These are phyloP conservation scores for Boletus tylopilopsis DNA, from an alignment of 768 basidiomycete species.

Conservation along the genomic window DNA sequence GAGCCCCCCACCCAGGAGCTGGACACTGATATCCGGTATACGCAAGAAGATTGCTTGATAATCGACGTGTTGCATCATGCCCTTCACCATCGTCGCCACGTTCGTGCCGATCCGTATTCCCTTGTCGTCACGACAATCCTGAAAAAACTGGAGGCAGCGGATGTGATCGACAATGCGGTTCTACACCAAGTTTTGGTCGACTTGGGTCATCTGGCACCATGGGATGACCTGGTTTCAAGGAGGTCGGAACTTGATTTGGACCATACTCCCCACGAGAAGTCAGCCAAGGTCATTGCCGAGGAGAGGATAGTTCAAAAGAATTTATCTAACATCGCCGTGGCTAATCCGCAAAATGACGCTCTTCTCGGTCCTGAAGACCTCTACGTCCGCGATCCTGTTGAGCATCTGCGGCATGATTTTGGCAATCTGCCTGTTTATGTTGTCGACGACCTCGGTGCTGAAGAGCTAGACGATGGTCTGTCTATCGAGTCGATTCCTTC, in stretches of 20 bases:
- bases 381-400: conserved; percentile 58
- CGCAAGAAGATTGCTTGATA: conserved; percentile 50
- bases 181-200: conserved; percentile 55
- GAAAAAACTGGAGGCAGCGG: conserved; percentile 46
- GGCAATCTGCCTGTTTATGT: conserved; percentile 78
- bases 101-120: conserved; percentile 62
- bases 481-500: conserved; percentile 68
- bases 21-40: conserved; percentile 39
- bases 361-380: conserved; percentile 63
- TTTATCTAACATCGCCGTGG: conserved; percentile 8
- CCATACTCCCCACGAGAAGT: conserved; percentile 20
- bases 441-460: conserved; percentile 74
- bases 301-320: conserved; percentile 21
- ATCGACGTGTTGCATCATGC: conserved; percentile 56
- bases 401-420: conserved; percentile 80
- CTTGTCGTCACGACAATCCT: conserved; percentile 52
- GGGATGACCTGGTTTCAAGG: conserved; percentile 64
- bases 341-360: conserved; percentile 13
- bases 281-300: conserved; percentile 34
- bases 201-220: conserved; percentile 72
- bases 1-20: conserved; percentile 27
- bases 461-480: conserved; percentile 92
- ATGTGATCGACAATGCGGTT: conserved; percentile 21
- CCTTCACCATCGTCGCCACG: conserved; percentile 42
- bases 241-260: conserved; percentile 33